Evolutionary conservation across 2,329 filamentous ascomycete genomes (phyloP).

Genomic region (Chaetomium sp.): DNA sequence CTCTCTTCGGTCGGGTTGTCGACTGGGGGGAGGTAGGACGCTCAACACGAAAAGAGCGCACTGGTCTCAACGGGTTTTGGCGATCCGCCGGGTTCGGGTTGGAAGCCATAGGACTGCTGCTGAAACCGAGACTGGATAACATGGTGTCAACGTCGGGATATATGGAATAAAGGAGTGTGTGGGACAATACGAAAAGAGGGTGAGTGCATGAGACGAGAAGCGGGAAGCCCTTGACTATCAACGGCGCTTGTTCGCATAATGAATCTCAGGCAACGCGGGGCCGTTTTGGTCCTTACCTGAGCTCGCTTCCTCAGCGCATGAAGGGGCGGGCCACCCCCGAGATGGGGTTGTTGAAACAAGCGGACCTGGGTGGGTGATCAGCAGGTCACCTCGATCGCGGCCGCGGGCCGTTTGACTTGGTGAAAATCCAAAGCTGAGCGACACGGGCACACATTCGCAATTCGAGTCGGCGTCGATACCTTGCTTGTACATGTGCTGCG

Average conservation of each 20-base stretch:
- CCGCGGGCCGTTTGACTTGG: background rate
- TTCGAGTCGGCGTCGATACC: too few species aligned
- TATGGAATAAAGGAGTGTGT: background rate
- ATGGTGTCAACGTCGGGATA: slow-evolving; percentile 20
- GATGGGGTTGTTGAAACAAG: slow-evolving; percentile 19
- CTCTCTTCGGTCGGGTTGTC: slow-evolving; percentile 34
- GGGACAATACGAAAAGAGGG: background rate
- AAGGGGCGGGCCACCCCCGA: slow-evolving; percentile 10
- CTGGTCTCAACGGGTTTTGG: slow-evolving; percentile 26
- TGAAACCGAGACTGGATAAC: slow-evolving; percentile 25
- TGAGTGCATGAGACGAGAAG: background rate
- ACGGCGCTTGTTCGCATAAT: slow-evolving; percentile 2
- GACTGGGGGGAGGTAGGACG: slow-evolving; percentile 15
- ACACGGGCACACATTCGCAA: too few species aligned
- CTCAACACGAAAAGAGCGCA: slow-evolving; percentile 25
- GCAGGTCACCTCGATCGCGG: slow-evolving; percentile 5
- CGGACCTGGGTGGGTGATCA: slow-evolving; percentile 12
- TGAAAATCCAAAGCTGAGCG: too few species aligned
- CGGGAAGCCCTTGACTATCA: background rate
- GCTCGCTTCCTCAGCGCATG: slow-evolving; percentile 13
- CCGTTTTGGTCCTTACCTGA: slow-evolving; percentile 10
- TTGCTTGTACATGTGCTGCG: too few species aligned
- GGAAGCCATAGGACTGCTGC: slow-evolving; percentile 26
- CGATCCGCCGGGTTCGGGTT: slow-evolving; percentile 20
- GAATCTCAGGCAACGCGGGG: background rate